Percentiles rank a stretch among this genome's conserved stretches.
phyloP scores from a whole-genome alignment of 208 protist species.

The Trypanosoma scelopori region DNA sequence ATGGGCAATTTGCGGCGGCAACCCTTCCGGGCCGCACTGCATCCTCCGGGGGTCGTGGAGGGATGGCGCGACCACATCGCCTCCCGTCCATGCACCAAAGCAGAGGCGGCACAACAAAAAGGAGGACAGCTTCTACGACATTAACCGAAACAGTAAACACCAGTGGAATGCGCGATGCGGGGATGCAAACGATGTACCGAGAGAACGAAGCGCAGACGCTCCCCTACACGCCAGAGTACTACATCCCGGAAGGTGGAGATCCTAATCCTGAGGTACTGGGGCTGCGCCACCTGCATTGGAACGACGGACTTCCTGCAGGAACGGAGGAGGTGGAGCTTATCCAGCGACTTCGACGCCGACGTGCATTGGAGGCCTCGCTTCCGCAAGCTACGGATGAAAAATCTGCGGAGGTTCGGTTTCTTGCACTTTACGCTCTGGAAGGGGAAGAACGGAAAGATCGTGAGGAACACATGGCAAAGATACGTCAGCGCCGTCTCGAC shows the following conservation, averaged over 20 bases:
- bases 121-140: not conserved
- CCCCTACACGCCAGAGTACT: conserved; percentile 88
- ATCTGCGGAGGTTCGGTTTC: conserved; percentile 47
- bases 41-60: conserved; percentile 4
- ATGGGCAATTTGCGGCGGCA: conserved; percentile 18
- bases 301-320: conserved; percentile 74
- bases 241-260: conserved; percentile 58
- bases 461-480: conserved; percentile 70
- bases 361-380: conserved; percentile 63
- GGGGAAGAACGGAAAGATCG: conserved; percentile 85
- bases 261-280: conserved; percentile 73
- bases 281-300: conserved; percentile 60
- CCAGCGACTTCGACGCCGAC: conserved; percentile 83
- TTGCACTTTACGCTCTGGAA: conserved; percentile 72
- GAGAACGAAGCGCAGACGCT: conserved; percentile 91
- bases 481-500: conserved; percentile 76
- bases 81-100: conserved; percentile 6
- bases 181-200: conserved; percentile 68
- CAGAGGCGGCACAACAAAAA: not conserved
- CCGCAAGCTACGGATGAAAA: conserved; percentile 55
- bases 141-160: not conserved
- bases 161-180: conserved; percentile 23
- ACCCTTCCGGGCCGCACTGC: conserved; percentile 33
- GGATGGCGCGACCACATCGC: conserved; percentile 18
- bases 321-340: conserved; percentile 87